Base-by-base conservation (phyloP, 495 filamentous ascomycete species). In the Trichoderma virens region DNA sequence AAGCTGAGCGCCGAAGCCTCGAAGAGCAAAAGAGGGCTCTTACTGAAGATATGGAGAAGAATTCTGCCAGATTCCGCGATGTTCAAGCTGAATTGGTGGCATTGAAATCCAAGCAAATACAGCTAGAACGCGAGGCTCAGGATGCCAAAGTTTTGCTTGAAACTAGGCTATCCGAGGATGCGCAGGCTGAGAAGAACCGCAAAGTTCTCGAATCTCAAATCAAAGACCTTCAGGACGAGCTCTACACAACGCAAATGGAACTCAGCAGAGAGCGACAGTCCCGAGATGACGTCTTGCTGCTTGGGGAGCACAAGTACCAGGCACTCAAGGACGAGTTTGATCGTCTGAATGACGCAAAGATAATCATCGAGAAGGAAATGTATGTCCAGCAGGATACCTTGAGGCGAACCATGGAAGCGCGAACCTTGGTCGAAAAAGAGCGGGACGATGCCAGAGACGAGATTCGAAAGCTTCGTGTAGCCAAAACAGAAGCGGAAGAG, bases 291-390 rank as follows among this genome's bases (percentile, higher is more conserved):
- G 92, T 97, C 35, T 90, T 90, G 65, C 86, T 96, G 75, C 89
- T 97, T 65, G 85, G 90, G 2, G 91, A 97, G 66, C 92, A 97
- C 77, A 95, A 94, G 69, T 88, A 88, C 65, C 79, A 87, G 20
- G 85, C 87, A 51, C 76, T 98, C 64, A 87, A 90, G 69, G 85
- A 92, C 25, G 93, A 98, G 64, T 96, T 88, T 69, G 84, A 93
- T 34, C 82, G 83, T n/a, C 80, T 98, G 16, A 96, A 96, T 67
- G 91, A 96, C 41, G 88, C 93, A 5, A 98, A 98, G 75, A 97
- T 97, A 68, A 94, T 83, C 43, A 97, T 98, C 63, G 94, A 98
- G 73, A 97, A 97, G 74, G 95, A 98, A 74, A 91, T 98, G 75
- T 98, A 97, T 72, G 86, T 89, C n/a, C 94, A 98, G 69, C 93